A percentile compares a stretch with the other conserved stretches of the same genome.
Conservation (phyloP, 2,329 filamentous ascomycete genomes). For the Fusarium mexicanum region DNA sequence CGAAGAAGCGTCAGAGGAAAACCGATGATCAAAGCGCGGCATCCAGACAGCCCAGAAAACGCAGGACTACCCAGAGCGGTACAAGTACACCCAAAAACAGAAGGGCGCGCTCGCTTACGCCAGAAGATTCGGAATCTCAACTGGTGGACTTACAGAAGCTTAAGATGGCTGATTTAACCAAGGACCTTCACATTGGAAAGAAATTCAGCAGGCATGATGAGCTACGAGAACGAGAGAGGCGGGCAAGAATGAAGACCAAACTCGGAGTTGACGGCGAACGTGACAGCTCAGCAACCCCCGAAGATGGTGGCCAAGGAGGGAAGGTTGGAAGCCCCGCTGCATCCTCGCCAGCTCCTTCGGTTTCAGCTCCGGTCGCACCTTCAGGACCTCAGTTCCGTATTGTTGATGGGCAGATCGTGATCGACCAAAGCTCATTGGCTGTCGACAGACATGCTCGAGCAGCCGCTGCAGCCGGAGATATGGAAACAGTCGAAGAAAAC, state of each 20-base stretch:
- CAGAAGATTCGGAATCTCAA: constrained; percentile 70
- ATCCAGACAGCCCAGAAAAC: constrained; percentile 42
- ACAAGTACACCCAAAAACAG: constrained; percentile 43
- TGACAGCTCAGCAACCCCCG: constrained; percentile 38
- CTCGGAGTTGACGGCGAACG: constrained; percentile 39
- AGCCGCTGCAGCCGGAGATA: constrained; percentile 58
- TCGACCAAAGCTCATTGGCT: constrained; percentile 73
- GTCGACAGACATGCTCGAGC: constrained; percentile 75
- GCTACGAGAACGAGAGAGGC: constrained; percentile 73
- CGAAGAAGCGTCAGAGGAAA: constrained; percentile 49
- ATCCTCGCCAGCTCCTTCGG: constrained; percentile 35
- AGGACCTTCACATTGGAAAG: constrained; percentile 76
- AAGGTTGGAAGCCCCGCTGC: constrained; percentile 41
- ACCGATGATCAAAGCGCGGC: constrained; percentile 34
- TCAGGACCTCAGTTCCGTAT: constrained; percentile 68
- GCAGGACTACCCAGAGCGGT: constrained; percentile 41
- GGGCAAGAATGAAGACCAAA: constrained; percentile 49
- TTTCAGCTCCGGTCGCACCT: constrained; percentile 43
- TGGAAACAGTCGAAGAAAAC: constrained; percentile 77
- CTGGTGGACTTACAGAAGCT: constrained; percentile 72
- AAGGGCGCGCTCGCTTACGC: constrained; percentile 62
- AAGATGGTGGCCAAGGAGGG: constrained; percentile 19
- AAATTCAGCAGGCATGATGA: constrained; percentile 79
- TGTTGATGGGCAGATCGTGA: constrained; percentile 76
- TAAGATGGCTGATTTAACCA: constrained; percentile 78